These are phyloP conservation scores for Aspergillus bertholletiae DNA, from an alignment of 495 filamentous ascomycete species.

Conservation along the genomic window DNA sequence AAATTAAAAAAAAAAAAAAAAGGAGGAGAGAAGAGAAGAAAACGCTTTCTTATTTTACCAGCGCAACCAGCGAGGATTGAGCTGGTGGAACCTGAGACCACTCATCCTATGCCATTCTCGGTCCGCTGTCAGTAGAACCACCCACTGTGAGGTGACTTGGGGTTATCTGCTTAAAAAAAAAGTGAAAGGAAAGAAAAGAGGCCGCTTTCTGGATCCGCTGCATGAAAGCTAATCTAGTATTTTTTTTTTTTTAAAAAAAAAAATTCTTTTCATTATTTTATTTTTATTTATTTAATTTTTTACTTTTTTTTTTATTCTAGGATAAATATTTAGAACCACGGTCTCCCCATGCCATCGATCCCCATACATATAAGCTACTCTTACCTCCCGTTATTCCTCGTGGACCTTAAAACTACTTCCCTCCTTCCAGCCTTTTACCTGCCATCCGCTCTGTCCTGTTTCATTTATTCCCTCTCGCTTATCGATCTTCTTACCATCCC, in stretches of 20 bases:
- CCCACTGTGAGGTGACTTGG: slow-evolving; percentile 2
- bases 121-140: slow-evolving; percentile 21
- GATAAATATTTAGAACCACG: not conserved
- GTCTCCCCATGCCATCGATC: slow-evolving; percentile 1
- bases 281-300: slow-evolving; percentile 3
- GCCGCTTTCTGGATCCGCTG: slow-evolving; percentile 13
- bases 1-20: too few species aligned
- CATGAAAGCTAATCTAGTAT: not conserved
- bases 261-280: slow-evolving; percentile 11
- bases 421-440: not conserved
- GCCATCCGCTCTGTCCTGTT: not conserved
- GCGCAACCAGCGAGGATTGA: not conserved
- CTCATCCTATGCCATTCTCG: slow-evolving; percentile 11
- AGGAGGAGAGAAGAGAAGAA: too few species aligned
- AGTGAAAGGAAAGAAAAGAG: not conserved
- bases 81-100: slow-evolving; percentile 13
- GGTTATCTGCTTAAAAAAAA: not conserved
- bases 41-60: too few species aligned
- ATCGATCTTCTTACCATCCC: not conserved
- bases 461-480: not conserved
- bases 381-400: not conserved
- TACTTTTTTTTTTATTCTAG: not conserved
- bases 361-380: slow-evolving; percentile 8
- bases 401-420: not conserved
- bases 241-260: not conserved